These are phyloP conservation scores for Chlamydomonas schloesseri DNA, from an alignment of 139 green algal genomes.

Conservation along the genomic window DNA sequence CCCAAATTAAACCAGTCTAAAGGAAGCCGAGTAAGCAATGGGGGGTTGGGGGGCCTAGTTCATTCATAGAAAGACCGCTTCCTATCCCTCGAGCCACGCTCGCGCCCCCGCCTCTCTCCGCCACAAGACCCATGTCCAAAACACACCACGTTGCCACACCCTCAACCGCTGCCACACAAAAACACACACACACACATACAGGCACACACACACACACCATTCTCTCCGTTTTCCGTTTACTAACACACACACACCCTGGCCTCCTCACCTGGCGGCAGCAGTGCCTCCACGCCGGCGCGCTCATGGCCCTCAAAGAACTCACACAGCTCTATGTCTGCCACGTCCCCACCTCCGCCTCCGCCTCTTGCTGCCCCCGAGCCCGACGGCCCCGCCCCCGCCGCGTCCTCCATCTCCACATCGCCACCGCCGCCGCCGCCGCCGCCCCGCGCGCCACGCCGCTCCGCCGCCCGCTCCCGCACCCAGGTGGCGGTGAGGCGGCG, in stretches of 20 bases:
- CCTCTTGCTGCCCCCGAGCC: background rate
- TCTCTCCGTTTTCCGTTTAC: no score
- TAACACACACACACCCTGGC: no score
- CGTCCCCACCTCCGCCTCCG: constrained; percentile 25
- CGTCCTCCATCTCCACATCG: background rate
- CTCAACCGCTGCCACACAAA: no score
- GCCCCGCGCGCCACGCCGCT: background rate
- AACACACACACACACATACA: no score
- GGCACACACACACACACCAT: background rate
- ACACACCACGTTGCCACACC: no score
- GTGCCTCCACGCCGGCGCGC: constrained; percentile 75
- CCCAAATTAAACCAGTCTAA: no score
- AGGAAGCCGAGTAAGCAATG: no score
- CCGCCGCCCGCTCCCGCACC: constrained; percentile 84
- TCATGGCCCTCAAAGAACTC: constrained; percentile 89
- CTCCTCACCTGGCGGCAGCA: constrained; percentile 77
- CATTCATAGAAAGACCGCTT: no score
- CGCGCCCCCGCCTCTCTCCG: no score
- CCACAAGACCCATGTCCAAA: no score
- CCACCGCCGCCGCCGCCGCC: background rate
- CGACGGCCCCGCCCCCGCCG: background rate
- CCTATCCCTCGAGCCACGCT: no score
- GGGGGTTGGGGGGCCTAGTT: no score
- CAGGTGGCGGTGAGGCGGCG: constrained; percentile 93
- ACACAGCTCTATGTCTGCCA: constrained; percentile 80